These are phyloP conservation scores for Linum tenue DNA, from an alignment of 345 rosid genomes.

Conservation along the genomic window DNA sequence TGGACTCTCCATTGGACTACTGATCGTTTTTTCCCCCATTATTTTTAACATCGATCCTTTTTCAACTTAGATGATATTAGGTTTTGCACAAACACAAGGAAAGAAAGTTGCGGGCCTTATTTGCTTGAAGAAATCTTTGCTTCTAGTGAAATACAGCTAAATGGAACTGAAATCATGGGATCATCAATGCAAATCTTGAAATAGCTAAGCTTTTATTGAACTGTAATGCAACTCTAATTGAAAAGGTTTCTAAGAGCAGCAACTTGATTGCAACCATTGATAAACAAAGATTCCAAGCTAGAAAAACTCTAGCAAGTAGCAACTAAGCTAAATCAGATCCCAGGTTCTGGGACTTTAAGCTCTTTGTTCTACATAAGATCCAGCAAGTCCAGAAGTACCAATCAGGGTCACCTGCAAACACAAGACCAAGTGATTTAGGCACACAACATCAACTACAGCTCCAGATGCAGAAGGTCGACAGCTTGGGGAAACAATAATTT, in stretches of 20 bases:
- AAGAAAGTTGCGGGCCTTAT: too few relatives aligned
- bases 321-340: slow-evolving; percentile 4
- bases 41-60: too few relatives aligned
- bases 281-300: slow-evolving; percentile 6
- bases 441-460: too few relatives aligned
- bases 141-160: not conserved
- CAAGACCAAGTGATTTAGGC: not conserved
- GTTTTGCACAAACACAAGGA: too few relatives aligned
- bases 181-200: too few relatives aligned
- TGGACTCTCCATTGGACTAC: too few relatives aligned
- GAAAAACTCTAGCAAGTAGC: not conserved
- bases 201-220: slow-evolving; percentile 7
- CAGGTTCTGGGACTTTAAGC: slow-evolving; percentile 20
- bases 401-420: slow-evolving; percentile 71
- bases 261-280: slow-evolving; percentile 10
- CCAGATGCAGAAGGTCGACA: too few relatives aligned
- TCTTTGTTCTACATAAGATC: slow-evolving; percentile 84
- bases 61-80: too few relatives aligned
- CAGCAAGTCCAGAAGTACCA: slow-evolving; percentile 85
- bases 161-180: not conserved
- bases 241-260: slow-evolving; percentile 6
- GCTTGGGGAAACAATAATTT: too few relatives aligned
- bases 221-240: not conserved
- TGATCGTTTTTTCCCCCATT: too few relatives aligned
- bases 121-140: too few relatives aligned